Conservation (phyloP, 306 rosid genomes). For the Vachellia pachyceras region DNA sequence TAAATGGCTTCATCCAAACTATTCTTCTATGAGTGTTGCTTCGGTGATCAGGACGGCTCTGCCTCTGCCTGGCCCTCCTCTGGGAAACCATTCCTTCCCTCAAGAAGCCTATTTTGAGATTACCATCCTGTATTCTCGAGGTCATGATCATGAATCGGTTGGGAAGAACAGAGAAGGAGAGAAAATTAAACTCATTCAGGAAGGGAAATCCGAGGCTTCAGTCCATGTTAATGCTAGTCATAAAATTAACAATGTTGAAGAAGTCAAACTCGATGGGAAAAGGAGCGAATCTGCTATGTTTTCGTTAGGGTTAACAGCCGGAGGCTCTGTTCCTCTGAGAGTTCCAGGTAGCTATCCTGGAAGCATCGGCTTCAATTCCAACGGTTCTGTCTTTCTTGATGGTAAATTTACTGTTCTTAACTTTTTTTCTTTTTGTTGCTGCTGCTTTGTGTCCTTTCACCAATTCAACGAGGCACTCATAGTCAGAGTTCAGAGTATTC, state of each 20-base stretch:
- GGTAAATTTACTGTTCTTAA: conserved; percentile 51
- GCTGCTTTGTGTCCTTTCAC: conserved; percentile 18
- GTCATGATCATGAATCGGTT: conserved; percentile 47
- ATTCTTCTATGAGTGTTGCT: conserved; percentile 44
- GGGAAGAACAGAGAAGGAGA: conserved; percentile 68
- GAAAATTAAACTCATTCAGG: conserved; percentile 69
- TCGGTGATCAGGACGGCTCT: conserved; percentile 71
- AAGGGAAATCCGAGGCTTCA: conserved; percentile 65
- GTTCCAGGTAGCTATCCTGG: conserved; percentile 85
- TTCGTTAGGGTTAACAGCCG: conserved; percentile 71
- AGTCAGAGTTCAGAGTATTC: not conserved
- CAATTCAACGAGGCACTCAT: not conserved
- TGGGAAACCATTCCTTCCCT: conserved; percentile 80
- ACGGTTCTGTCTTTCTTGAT: conserved; percentile 87
- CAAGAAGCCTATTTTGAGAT: conserved; percentile 97
- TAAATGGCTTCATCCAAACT: conserved; percentile 44
- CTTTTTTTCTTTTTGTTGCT: not conserved
- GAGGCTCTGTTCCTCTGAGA: conserved; percentile 62
- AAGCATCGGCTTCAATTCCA: conserved; percentile 93
- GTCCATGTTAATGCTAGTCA: conserved; percentile 55
- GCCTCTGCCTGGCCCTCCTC: conserved; percentile 89
- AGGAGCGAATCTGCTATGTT: conserved; percentile 55
- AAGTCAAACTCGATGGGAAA: conserved; percentile 54
- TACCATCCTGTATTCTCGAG: conserved; percentile 56
- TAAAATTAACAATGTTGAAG: conserved; percentile 59